These are phyloP conservation scores for Aspergillus proliferans DNA, from an alignment of 2,329 filamentous ascomycete genomes.

Conservation along the genomic window DNA sequence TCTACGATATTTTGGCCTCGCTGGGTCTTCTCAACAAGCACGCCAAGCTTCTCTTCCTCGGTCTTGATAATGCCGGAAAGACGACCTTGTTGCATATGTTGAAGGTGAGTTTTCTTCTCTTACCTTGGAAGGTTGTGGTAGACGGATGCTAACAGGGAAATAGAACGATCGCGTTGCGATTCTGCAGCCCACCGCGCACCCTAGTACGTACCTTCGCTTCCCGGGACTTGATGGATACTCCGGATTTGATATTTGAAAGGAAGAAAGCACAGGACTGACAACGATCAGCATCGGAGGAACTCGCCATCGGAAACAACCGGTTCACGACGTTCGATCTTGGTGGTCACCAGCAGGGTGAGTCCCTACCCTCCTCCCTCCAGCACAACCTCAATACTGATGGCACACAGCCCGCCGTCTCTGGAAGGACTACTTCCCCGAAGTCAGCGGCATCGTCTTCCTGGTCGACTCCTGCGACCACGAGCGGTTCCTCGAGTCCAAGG, in stretches of 20 bases:
- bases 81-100: conserved; percentile 91
- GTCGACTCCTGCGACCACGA: conserved; percentile 97
- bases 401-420: conserved; percentile 70
- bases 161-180: conserved; percentile 91
- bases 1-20: conserved; percentile 83
- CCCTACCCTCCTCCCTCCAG: not conserved
- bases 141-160: conserved; percentile 6
- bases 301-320: conserved; percentile 85
- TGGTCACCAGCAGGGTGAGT: conserved; percentile 80
- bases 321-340: conserved; percentile 94
- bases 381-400: conserved; percentile 1
- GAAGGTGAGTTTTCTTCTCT: conserved; percentile 58
- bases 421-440: conserved; percentile 96
- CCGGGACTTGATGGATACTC: not conserved
- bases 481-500: conserved; percentile 89
- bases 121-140: not conserved
- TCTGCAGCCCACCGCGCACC: conserved; percentile 83
- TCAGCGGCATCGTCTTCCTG: conserved; percentile 93
- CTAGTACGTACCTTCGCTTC: conserved; percentile 55
- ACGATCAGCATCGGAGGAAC: conserved; percentile 71
- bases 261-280: conserved; percentile 7
- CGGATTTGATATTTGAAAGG: not conserved
- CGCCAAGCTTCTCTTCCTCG: conserved; percentile 88
- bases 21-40: conserved; percentile 91
- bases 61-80: conserved; percentile 91